Conservation (phyloP, 441 rosid species). For the Pelargonium citronellum region DNA sequence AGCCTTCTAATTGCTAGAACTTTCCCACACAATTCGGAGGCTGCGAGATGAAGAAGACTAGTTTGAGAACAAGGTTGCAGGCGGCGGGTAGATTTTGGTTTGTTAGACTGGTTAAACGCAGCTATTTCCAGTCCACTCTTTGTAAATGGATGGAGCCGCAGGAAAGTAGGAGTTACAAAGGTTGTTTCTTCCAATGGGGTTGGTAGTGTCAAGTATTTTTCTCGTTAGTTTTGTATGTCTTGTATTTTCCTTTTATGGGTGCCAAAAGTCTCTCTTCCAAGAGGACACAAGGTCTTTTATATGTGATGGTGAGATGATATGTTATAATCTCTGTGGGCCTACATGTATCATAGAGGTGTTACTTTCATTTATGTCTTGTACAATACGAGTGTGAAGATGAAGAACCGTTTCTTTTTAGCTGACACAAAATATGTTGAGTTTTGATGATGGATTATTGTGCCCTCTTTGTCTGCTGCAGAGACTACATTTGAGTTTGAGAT, state of each 20-base stretch:
- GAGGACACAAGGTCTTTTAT: conserved; percentile 25
- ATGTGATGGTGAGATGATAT: conserved; percentile 30
- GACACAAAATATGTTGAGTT: conserved; percentile 22
- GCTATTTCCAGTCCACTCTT: conserved; percentile 21
- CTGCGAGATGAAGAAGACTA: conserved; percentile 25
- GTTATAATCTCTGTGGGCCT: conserved; percentile 25
- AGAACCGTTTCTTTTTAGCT: conserved; percentile 20
- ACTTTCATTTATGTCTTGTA: conserved; percentile 28
- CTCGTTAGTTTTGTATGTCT: conserved; percentile 30
- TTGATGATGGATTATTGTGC: conserved; percentile 11
- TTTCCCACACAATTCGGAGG: conserved; percentile 23
- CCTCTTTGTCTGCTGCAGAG: background rate
- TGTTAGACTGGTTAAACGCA: conserved; percentile 16
- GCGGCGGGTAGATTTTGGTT: conserved; percentile 22
- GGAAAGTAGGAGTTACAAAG: conserved; percentile 31
- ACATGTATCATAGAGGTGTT: conserved; percentile 48
- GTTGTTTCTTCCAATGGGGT: conserved; percentile 24
- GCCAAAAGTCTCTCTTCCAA: background rate
- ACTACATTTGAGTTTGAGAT: background rate
- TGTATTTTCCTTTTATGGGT: conserved; percentile 3
- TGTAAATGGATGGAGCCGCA: conserved; percentile 45
- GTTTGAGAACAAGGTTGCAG: conserved; percentile 31
- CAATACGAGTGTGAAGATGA: conserved; percentile 38
- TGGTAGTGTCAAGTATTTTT: conserved; percentile 39
- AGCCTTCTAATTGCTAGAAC: conserved; percentile 25